Evolutionary conservation across 306 rosid species (phyloP), one percentile per base, ranked within the genome.

Genomic region (Herpetospermum pedunculosum): DNA sequence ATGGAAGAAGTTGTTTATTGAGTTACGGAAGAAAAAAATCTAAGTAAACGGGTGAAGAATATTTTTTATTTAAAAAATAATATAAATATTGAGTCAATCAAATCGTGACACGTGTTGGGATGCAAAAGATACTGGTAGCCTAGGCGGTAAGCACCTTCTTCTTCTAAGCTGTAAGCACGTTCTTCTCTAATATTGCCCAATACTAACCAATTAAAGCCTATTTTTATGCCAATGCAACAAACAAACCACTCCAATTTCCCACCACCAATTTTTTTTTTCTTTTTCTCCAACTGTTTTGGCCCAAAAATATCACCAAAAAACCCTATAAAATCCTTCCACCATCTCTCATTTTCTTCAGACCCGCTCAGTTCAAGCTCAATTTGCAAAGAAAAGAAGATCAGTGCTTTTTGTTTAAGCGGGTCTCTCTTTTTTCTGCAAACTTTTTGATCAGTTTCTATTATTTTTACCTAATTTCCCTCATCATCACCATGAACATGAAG

Each of bases 401-500:
- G 10, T 41, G 8, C 37, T n/a, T 65, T 68, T 21, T 1, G n/a
- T n/a, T 32, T 5, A 9, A 19, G 72, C 47, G 72, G 49, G 47
- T 37, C 50, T 65, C 72, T 65, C 25, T 1, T 16, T 37, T 55
- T 35, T 55, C 18, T 12, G 3, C 63, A 55, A 55, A 12, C 8
- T n/a, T 55, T 10, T 41, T 2, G 15, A 3, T 44, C 49, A 44
- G 4, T 44, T 46, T 49, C 11, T 16, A 16, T 1, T 4, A 16
- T 18, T 0, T 48, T 1, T 1, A 16, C 23, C n/a, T n/a, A n/a
- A n/a, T n/a, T n/a, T n/a, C n/a, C n/a, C n/a, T n/a, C n/a, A n/a
- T n/a, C n/a, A n/a, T n/a, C 43, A 18, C 26, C 46, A 76, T 76
- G 79, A 30, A 38, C 73, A 50, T 50, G 29, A 76, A 76, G 67